These are phyloP conservation scores for Chimonanthus salicifolius DNA, from an alignment of 164 flowering plant species.

Conservation along the genomic window DNA sequence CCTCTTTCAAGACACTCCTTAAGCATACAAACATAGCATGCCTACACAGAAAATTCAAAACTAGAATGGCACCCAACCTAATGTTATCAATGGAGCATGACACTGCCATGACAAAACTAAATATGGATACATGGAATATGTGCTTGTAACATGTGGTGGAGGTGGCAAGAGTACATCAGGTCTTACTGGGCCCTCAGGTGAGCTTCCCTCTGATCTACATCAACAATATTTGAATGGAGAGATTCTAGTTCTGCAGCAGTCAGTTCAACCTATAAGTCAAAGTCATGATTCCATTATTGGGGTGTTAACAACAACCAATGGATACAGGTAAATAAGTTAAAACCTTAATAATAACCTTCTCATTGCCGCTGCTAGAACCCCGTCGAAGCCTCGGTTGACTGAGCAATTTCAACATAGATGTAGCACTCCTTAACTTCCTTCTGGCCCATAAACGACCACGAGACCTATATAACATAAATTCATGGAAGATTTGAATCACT, in stretches of 20 bases:
- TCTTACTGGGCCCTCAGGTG: slow-evolving; percentile 88
- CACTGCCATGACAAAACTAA: background rate
- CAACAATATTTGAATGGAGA: slow-evolving; percentile 69
- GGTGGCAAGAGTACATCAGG: background rate
- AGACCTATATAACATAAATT: slow-evolving; percentile 41
- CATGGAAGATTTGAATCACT: background rate
- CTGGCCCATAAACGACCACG: slow-evolving; percentile 27
- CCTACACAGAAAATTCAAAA: background rate
- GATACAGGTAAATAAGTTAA: background rate
- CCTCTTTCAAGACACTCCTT: background rate
- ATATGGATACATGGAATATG: no score
- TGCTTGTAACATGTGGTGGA: background rate
- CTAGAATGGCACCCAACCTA: background rate
- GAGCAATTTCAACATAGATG: slow-evolving; percentile 69
- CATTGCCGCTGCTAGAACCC: slow-evolving; percentile 48
- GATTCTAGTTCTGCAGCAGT: slow-evolving; percentile 67
- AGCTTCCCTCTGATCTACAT: slow-evolving; percentile 81
- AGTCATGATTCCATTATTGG: slow-evolving; percentile 8
- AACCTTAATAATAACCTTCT: slow-evolving; percentile 44
- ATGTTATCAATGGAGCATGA: background rate
- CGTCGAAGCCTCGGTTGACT: slow-evolving; percentile 53
- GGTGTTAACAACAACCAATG: background rate
- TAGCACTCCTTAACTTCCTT: slow-evolving; percentile 43
- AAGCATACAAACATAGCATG: background rate
- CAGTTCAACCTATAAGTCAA: slow-evolving; percentile 55